Percentiles rank a stretch among this genome's conserved stretches.
phyloP scores from a whole-genome alignment of 257 asterid species.

The Solanum commersonii region DNA sequence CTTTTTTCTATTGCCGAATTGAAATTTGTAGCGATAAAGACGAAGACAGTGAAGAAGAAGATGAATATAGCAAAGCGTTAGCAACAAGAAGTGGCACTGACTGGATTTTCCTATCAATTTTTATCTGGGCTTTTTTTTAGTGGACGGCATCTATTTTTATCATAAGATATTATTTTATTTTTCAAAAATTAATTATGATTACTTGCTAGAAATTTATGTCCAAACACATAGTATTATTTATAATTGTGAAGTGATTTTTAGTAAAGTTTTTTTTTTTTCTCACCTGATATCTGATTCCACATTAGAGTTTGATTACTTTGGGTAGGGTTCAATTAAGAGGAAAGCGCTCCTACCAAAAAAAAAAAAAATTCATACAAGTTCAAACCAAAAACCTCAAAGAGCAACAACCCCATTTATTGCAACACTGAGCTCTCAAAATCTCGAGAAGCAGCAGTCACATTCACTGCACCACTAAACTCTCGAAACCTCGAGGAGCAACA shows the following conservation, averaged over 20 bases:
- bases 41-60: background rate
- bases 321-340: rapidly evolving
- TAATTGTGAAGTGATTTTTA: no score
- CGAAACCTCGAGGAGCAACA: no score
- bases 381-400: background rate
- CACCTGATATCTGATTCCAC: rapidly evolving
- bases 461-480: no score
- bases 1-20: background rate
- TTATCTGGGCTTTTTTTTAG: background rate
- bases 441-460: background rate
- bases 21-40: background rate
- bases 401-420: no score
- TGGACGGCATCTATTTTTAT: background rate
- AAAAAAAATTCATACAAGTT: no score
- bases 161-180: background rate
- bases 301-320: no score
- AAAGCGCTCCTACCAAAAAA: no score
- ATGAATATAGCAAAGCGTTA: background rate
- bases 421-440: no score
- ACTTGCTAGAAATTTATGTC: background rate
- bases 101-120: background rate
- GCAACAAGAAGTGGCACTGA: background rate
- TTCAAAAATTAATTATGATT: background rate
- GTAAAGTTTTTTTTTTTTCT: background rate
- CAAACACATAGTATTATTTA: background rate